Evolutionary conservation across 2,329 filamentous ascomycete genomes (phyloP).

Genomic region (Didymella sp.): DNA sequence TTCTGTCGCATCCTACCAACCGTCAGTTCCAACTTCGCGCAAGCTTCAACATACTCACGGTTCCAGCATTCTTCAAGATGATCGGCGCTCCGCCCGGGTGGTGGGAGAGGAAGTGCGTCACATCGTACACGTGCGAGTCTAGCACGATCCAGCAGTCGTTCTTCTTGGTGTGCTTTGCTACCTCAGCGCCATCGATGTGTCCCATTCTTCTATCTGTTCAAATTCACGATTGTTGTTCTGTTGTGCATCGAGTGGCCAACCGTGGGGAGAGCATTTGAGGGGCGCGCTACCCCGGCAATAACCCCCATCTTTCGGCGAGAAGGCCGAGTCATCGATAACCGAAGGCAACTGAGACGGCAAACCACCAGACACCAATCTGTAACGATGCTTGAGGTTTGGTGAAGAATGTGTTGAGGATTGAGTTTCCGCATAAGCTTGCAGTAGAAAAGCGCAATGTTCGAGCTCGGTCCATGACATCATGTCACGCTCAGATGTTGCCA

Average conservation of each 20-base stretch:
- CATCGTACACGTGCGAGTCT: constrained; percentile 70
- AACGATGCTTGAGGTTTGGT: not conserved
- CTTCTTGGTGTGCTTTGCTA: constrained; percentile 44
- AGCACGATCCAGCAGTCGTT: constrained; percentile 69
- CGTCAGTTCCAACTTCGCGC: constrained; percentile 12
- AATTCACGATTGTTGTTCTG: not conserved
- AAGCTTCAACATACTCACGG: constrained; percentile 32
- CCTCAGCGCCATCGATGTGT: constrained; percentile 42
- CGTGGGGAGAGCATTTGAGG: constrained; percentile 33
- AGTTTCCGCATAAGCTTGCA: not conserved
- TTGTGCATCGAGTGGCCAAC: constrained; percentile 24
- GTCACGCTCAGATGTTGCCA: no score
- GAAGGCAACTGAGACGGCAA: constrained; percentile 24
- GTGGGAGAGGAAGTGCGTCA: constrained; percentile 67
- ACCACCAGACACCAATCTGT: constrained; percentile 27
- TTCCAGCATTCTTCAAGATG: constrained; percentile 54
- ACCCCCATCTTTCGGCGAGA: constrained; percentile 26
- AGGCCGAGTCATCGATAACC: constrained; percentile 26
- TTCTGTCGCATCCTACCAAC: constrained; percentile 41
- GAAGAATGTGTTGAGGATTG: not conserved
- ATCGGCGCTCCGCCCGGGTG: constrained; percentile 66
- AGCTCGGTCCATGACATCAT: not conserved
- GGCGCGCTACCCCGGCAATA: constrained; percentile 29
- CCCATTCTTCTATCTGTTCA: constrained; percentile 23
- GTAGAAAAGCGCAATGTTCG: not conserved